A percentile compares a stretch with the other conserved stretches of the same genome.
These are phyloP conservation scores for Calonectria pauciramosa DNA, from an alignment of 2,329 filamentous ascomycete species.

Conservation along the genomic window DNA sequence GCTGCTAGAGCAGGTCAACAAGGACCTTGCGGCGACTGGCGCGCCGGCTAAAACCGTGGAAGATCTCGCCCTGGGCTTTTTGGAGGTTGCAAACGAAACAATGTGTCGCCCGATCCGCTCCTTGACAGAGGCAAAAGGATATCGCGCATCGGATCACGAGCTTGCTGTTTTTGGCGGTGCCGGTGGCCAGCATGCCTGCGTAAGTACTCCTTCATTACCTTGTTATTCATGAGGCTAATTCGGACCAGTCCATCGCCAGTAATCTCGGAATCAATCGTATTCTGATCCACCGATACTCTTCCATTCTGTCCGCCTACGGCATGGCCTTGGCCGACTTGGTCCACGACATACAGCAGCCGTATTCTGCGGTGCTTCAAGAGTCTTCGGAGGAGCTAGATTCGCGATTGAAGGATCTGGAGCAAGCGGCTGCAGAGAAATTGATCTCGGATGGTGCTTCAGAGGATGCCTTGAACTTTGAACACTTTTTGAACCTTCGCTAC, in stretches of 20 bases:
- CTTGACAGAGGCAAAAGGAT: conserved; percentile 53
- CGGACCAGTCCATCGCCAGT: conserved; percentile 47
- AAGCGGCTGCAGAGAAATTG: conserved; percentile 13
- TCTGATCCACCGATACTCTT: conserved; percentile 58
- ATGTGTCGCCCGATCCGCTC: conserved; percentile 53
- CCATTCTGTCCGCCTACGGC: conserved; percentile 59
- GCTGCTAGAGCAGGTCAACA: conserved; percentile 58
- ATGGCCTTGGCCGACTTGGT: conserved; percentile 58
- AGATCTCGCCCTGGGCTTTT: conserved; percentile 53
- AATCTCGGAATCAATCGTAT: conserved; percentile 55
- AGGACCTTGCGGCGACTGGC: conserved; percentile 45
- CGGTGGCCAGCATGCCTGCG: conserved; percentile 57
- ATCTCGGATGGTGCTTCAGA: conserved; percentile 49
- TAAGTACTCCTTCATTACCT: background rate
- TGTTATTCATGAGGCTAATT: background rate
- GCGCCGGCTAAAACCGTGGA: conserved; percentile 47
- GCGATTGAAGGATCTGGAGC: conserved; percentile 28
- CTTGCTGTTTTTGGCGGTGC: conserved; percentile 52
- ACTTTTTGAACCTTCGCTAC: conserved; percentile 59
- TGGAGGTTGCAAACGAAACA: conserved; percentile 52
- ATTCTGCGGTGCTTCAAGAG: conserved; percentile 38
- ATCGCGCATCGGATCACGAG: conserved; percentile 51
- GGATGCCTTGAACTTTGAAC: conserved; percentile 56
- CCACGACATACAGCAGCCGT: conserved; percentile 48
- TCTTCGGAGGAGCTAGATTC: background rate